Evolutionary conservation across 2,329 filamentous ascomycete genomes (phyloP).

Genomic region (Rhexocercosporidium sp.): DNA sequence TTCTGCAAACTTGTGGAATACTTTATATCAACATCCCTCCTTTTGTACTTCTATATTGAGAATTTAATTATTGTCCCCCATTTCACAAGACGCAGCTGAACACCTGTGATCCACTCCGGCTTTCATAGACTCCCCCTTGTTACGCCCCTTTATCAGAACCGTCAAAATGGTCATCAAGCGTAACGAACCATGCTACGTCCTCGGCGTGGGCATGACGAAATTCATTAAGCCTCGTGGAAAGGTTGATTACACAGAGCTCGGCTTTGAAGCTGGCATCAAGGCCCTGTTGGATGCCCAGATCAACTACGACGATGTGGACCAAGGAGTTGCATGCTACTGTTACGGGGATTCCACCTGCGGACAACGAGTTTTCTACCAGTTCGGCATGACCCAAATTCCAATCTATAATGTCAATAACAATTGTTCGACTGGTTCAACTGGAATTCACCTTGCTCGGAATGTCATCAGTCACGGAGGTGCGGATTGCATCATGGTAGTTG

Average conservation of each 20-base stretch:
- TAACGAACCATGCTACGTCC: conserved; percentile 67
- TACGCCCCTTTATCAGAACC: not conserved
- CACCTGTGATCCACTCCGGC: not conserved
- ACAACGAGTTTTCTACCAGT: conserved; percentile 98
- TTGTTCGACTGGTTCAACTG: conserved; percentile 94
- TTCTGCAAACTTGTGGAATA: not conserved
- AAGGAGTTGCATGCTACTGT: conserved; percentile 96
- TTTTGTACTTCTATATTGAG: not conserved
- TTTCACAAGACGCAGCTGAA: not conserved
- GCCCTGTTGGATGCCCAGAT: conserved; percentile 73
- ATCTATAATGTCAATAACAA: conserved; percentile 99
- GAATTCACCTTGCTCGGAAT: conserved; percentile 81
- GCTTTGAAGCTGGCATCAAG: conserved; percentile 78
- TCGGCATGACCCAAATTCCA: conserved; percentile 95
- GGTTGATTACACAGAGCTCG: conserved; percentile 92
- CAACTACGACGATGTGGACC: conserved; percentile 95
- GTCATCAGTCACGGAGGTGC: conserved; percentile 80
- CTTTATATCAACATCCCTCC: not conserved
- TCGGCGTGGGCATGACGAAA: conserved; percentile 98
- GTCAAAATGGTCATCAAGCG: conserved; percentile 28
- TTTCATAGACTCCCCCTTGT: not conserved
- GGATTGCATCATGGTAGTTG: conserved; percentile 88
- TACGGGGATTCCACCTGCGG: conserved; percentile 95
- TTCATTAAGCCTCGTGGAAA: conserved; percentile 97
- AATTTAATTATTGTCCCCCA: not conserved